Evolutionary conservation across 768 basidiomycete species (phyloP).

Genomic region (Chiua virens): DNA sequence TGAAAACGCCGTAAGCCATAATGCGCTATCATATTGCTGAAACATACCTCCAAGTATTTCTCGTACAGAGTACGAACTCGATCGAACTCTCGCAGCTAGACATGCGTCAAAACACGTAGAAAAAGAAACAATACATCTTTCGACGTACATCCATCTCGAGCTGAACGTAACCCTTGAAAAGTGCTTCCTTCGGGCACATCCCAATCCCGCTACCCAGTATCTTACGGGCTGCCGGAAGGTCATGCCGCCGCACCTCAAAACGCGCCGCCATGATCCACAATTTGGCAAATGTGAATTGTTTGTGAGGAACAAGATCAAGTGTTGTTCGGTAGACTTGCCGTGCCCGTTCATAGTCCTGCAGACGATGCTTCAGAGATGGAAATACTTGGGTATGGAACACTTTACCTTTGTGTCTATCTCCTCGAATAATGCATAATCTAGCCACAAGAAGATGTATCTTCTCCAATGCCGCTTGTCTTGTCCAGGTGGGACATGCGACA

Average conservation of each 20-base stretch:
- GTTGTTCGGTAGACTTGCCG: constrained; percentile 93
- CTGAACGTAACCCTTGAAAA: constrained; percentile 97
- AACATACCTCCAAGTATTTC: constrained; percentile 84
- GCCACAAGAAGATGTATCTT: constrained; percentile 88
- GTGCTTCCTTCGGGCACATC: constrained; percentile 91
- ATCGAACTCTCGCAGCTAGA: constrained; percentile 90
- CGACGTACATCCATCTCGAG: constrained; percentile 79
- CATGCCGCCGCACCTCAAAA: constrained; percentile 85
- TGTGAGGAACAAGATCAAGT: constrained; percentile 87
- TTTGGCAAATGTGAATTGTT: constrained; percentile 97
- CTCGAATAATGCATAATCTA: constrained; percentile 95
- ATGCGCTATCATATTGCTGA: background rate
- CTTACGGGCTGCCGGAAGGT: constrained; percentile 83
- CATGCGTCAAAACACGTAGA: constrained; percentile 6
- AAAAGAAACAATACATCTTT: background rate
- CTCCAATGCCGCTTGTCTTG: constrained; percentile 91
- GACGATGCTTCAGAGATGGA: background rate
- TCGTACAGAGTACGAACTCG: constrained; percentile 88
- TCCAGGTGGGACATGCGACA: constrained; percentile 93
- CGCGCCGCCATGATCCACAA: constrained; percentile 91
- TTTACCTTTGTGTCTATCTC: constrained; percentile 90
- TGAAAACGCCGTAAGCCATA: background rate
- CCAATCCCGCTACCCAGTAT: constrained; percentile 89
- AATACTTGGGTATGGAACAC: background rate
- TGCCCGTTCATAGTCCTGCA: constrained; percentile 78